Base-by-base conservation (phyloP, 2,329 filamentous ascomycete species). In the Venturia effusa region DNA sequence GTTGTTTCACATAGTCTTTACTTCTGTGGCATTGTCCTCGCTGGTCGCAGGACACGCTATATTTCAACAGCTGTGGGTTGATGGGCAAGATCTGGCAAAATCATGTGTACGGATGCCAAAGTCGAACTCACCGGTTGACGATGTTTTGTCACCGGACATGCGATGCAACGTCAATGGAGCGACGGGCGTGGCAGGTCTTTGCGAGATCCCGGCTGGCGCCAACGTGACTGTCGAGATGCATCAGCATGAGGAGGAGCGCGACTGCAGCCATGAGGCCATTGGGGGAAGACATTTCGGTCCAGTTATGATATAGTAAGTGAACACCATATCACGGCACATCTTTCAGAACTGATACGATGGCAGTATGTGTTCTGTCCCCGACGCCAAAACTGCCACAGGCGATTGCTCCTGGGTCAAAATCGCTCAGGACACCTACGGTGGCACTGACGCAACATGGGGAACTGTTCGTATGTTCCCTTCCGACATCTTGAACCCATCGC, bases 151-250 rank as follows among this genome's bases (percentile, higher is more conserved):
- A 54, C 73, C 75, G 63, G 78, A 79, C 70, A 78, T 84, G 62
- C 75, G 78, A 67, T 84, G 82, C 70, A 82, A 82, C 45, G 64
- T 59, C 30, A 48, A 48, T 27, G 61, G 61, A 24, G 27, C 61
- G 1, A 34, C 22, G 19, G 45, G 45, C 61, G 30, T 59, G 19
- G 24, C 48, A 22, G 51, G 61, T 66, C 13, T 70, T 72, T 17
- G 73, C 76, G 3, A 51, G 13, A 24, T 62, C 5, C 61, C 71
- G 72, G 79, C 80, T 27, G 67, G 67, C 43, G 64, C 64, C 40
- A 80, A 74, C 0, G 77, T 84, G 17, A 83, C 81, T 0, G 75
- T 84, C 8, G 83, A 84, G 72, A 84, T 85, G 80, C 82, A 85
- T 73, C 78, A 80, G 69, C 79, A 82, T 22, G 74, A 74, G 59